Evolutionary conservation across 1,284 basidiomycete genomes (phyloP).

Genomic region (Cryptococcus sp.): DNA sequence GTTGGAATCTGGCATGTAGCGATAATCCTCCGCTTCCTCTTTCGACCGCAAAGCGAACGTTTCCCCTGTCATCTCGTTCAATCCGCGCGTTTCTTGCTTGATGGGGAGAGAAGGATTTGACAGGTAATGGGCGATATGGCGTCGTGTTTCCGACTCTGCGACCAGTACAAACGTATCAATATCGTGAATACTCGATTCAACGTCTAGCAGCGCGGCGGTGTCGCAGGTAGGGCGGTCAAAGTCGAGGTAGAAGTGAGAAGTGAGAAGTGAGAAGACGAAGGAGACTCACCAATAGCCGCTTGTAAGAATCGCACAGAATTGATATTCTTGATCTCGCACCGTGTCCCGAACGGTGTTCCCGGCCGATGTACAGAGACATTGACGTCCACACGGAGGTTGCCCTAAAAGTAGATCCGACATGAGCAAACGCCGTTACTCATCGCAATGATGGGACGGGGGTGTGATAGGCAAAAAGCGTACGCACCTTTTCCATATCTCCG

Average conservation of each 20-base stretch:
- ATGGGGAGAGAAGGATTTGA: constrained; percentile 30
- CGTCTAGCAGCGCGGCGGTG: not conserved
- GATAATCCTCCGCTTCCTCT: constrained; percentile 92
- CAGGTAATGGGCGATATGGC: constrained; percentile 48
- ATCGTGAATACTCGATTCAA: not conserved
- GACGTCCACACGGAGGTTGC: constrained; percentile 90
- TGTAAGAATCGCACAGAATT: constrained; percentile 87
- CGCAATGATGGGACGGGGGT: not conserved
- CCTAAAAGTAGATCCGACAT: constrained; percentile 57
- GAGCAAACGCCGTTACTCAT: not conserved
- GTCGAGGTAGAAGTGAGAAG: not conserved
- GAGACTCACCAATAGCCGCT: constrained; percentile 74
- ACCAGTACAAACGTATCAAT: not conserved
- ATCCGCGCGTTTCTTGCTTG: constrained; percentile 85
- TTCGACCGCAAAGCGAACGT: constrained; percentile 85
- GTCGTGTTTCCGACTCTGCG: constrained; percentile 59
- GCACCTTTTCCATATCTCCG: constrained; percentile 95
- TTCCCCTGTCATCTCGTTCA: constrained; percentile 76
- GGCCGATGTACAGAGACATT: constrained; percentile 84
- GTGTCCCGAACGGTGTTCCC: constrained; percentile 71
- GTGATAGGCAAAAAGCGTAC: constrained; percentile 7
- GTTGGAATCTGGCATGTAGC: constrained; percentile 98
- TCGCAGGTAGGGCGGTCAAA: not conserved
- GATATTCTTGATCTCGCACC: constrained; percentile 97
- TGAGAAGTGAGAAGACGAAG: not conserved